Percentiles rank a stretch among this genome's conserved stretches.
Conservation (phyloP, 1,284 basidiomycete genomes). For the Coniophora puteana region DNA sequence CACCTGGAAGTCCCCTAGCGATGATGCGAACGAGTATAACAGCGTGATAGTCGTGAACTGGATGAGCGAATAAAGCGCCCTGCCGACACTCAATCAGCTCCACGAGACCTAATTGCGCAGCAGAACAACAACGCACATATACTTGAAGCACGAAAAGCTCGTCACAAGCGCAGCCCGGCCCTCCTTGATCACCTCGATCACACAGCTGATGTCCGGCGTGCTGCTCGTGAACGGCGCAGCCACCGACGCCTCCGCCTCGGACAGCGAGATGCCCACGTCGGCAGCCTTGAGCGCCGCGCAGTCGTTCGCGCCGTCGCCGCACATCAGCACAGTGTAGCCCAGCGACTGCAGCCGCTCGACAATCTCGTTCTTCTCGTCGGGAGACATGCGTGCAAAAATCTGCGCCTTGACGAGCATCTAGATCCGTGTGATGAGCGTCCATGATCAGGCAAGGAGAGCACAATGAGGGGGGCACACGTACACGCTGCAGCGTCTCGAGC, state of each 20-base stretch:
- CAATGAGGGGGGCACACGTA: slow-evolving; percentile 43
- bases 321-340: slow-evolving; percentile 97
- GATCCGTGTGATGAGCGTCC: too few relatives aligned
- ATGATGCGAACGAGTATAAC: slow-evolving; percentile 95
- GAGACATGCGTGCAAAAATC: slow-evolving; percentile 98
- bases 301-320: slow-evolving; percentile 98
- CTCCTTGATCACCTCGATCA: slow-evolving; percentile 95
- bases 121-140: slow-evolving; percentile 65
- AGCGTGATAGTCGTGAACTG: slow-evolving; percentile 89
- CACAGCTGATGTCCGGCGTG: slow-evolving; percentile 93
- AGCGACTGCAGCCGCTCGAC: slow-evolving; percentile 92
- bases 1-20: slow-evolving; percentile 94
- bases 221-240: slow-evolving; percentile 97
- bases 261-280: slow-evolving; percentile 95
- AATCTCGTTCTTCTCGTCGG: slow-evolving; percentile 99
- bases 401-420: slow-evolving; percentile 99
- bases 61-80: slow-evolving; percentile 89
- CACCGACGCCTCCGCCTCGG: slow-evolving; percentile 98
- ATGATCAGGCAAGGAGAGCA: too few relatives aligned
- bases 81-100: slow-evolving; percentile 28
- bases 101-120: neutral
- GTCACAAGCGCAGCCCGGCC: slow-evolving; percentile 95
- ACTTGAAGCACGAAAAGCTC: slow-evolving; percentile 99
- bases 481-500: slow-evolving; percentile 89
- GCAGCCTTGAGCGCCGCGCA: slow-evolving; percentile 98